Evolutionary conservation across 495 filamentous ascomycete genomes (phyloP).

Genomic region (Letharia lupina): DNA sequence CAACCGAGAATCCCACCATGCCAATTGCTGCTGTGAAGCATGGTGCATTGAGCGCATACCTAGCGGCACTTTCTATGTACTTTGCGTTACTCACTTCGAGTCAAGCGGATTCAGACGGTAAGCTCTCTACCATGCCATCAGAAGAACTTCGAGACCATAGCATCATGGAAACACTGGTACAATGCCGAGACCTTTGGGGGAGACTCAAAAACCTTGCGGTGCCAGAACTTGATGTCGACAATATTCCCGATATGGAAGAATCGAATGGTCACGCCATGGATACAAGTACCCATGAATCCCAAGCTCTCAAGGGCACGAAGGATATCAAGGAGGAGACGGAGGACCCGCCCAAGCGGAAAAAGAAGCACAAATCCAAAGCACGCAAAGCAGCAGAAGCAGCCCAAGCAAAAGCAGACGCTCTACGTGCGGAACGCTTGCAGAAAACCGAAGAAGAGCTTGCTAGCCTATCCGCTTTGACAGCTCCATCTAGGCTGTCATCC

Average conservation of each 20-base stretch:
- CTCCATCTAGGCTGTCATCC: constrained; percentile 27
- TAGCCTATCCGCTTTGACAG: constrained; percentile 43
- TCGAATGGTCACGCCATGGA: constrained; percentile 17
- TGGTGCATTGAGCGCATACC: constrained; percentile 70
- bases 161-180: constrained; percentile 76
- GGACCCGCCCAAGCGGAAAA: constrained; percentile 24
- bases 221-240: constrained; percentile 22
- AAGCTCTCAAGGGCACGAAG: background rate
- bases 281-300: background rate
- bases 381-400: constrained; percentile 42
- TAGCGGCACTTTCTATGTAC: constrained; percentile 83
- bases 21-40: constrained; percentile 57
- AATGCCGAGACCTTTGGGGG: constrained; percentile 73
- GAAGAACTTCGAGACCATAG: constrained; percentile 74
- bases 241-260: background rate
- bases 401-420: constrained; percentile 44
- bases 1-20: constrained; percentile 7
- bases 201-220: constrained; percentile 51
- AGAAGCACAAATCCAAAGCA: constrained; percentile 43
- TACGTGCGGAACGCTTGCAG: constrained; percentile 46
- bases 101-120: constrained; percentile 42
- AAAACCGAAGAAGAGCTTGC: constrained; percentile 64
- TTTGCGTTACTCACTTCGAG: constrained; percentile 81
- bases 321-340: background rate
- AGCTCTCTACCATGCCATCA: constrained; percentile 50